Base-by-base conservation (phyloP, 2,329 filamentous ascomycete species). In the Mycosphaerella sp. region DNA sequence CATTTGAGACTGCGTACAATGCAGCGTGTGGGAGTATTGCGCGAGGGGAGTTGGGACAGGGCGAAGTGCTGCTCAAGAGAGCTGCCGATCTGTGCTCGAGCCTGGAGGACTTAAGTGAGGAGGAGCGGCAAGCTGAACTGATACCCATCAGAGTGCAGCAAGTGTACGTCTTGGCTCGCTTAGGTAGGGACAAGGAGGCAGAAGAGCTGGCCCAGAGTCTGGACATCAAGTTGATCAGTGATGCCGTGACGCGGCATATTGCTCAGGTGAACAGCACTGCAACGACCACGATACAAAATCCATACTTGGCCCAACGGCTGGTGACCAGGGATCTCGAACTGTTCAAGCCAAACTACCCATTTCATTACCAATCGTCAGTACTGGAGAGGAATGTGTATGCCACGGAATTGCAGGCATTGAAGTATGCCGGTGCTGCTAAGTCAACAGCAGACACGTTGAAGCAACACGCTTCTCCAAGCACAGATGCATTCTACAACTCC, bases 1-100 rank as follows among this genome's bases (percentile, higher is more conserved):
- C 84, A 1, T 93, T 93, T 60, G 88, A 93, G 71, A 84, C 85
- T 21, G 84, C 86, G 9, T 94, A 87, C 71, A 94, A 94, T 67
- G 79, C 81, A 18, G 87, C 86, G 7, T 91, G 87, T 66, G 77
- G 77, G 16, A 81, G 80, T 66, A 82, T 93, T 61, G 85, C 85
- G 12, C 75, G 80, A 41, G 84, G 82, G 6, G 83, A 87, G 59
- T 73, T 87, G 34, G 75, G 71, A 4, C 78, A 81, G 58, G 87
- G 81, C 1, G 76, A 81, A 17, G 72, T 84, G 18, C 73, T 90
- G 50, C 71, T 93, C 53, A 85, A 84, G 69, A 77, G 84, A 48
- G 83, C 88, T 2, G 79, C 78, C 74, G 79, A 83, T 59, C 73
- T 91, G 16, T 93, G 87, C 65, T 81, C 86, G 65, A 79, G 79